These are phyloP conservation scores for Ramalina intermedia DNA, from an alignment of 495 filamentous ascomycete genomes.

Conservation along the genomic window DNA sequence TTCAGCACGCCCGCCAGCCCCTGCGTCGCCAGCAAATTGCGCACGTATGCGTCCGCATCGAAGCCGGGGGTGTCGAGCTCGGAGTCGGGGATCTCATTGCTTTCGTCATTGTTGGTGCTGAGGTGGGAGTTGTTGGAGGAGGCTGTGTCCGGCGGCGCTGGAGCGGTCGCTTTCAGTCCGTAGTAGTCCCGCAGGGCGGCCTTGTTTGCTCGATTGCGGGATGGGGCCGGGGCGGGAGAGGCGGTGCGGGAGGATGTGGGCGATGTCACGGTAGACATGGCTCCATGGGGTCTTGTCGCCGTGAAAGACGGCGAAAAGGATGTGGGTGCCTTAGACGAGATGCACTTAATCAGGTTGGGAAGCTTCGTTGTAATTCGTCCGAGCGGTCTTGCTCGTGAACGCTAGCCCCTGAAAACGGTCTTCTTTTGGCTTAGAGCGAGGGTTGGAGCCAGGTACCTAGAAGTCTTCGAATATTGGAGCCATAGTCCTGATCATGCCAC, in stretches of 20 bases:
- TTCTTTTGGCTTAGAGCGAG: too few relatives aligned
- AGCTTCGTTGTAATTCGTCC: too few relatives aligned
- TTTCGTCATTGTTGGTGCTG: constrained; percentile 7
- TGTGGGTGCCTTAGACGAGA: too few relatives aligned
- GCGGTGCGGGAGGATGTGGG: constrained; percentile 33
- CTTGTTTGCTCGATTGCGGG: constrained; percentile 46
- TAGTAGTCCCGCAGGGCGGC: constrained; percentile 90
- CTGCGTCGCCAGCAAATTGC: constrained; percentile 6
- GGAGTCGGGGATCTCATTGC: constrained; percentile 6
- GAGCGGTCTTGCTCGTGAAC: too few relatives aligned
- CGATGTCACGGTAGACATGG: constrained; percentile 68
- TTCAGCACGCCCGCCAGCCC: constrained; percentile 45
- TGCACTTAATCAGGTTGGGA: too few relatives aligned
- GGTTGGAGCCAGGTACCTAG: too few relatives aligned
- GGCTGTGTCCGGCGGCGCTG: constrained; percentile 6
- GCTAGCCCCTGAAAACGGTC: too few relatives aligned
- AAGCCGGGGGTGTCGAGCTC: constrained; percentile 36
- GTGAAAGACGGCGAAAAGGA: too few relatives aligned
- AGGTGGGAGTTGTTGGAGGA: constrained; percentile 24
- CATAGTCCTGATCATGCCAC: too few relatives aligned
- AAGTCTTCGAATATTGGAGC: too few relatives aligned
- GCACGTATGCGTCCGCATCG: constrained; percentile 12
- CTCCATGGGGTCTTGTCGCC: constrained; percentile 3
- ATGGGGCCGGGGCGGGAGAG: constrained; percentile 28
- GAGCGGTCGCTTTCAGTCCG: constrained; percentile 51